Evolutionary conservation across 1,139 yeast species (phyloP).

Genomic region (Magnusiomyces suaveolens): DNA sequence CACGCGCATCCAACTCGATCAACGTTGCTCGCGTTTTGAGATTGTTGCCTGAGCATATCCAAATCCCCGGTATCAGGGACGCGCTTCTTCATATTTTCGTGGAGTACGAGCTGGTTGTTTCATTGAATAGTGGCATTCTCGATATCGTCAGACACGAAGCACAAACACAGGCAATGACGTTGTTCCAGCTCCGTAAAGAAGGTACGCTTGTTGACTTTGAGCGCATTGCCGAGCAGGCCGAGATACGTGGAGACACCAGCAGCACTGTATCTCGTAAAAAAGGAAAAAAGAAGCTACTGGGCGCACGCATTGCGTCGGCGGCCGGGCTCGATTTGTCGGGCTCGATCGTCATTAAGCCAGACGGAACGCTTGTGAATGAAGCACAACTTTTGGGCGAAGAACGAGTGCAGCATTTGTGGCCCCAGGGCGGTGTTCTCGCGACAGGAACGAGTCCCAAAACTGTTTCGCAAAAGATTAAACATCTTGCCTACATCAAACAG

Average conservation of each 20-base stretch:
- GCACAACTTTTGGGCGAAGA: conserved; percentile 26
- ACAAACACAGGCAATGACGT: conserved; percentile 36
- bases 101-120: conserved; percentile 52
- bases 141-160: conserved; percentile 56
- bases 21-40: conserved; percentile 61
- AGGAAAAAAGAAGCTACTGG: no score
- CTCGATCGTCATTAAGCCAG: conserved; percentile 18
- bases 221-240: conserved; percentile 5
- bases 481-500: conserved; percentile 27
- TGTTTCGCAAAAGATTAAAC: conserved; percentile 28
- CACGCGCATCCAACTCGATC: conserved; percentile 43
- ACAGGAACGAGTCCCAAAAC: conserved; percentile 24
- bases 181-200: conserved; percentile 33
- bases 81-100: conserved; percentile 55
- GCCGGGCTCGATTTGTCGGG: conserved; percentile 16
- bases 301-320: conserved; percentile 9
- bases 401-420: conserved; percentile 13
- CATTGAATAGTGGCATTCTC: conserved; percentile 51
- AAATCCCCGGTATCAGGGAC: conserved; percentile 54
- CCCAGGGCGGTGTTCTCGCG: conserved; percentile 16
- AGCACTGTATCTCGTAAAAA: no score
- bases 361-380: conserved; percentile 25
- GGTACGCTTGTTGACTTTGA: conserved; percentile 40
- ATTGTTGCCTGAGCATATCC: conserved; percentile 52
- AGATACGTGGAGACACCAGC: not conserved